Percentiles rank a stretch among this genome's conserved stretches.
phyloP scores from a whole-genome alignment of 2,329 filamentous ascomycete species.

The Sporothrix phasma region DNA sequence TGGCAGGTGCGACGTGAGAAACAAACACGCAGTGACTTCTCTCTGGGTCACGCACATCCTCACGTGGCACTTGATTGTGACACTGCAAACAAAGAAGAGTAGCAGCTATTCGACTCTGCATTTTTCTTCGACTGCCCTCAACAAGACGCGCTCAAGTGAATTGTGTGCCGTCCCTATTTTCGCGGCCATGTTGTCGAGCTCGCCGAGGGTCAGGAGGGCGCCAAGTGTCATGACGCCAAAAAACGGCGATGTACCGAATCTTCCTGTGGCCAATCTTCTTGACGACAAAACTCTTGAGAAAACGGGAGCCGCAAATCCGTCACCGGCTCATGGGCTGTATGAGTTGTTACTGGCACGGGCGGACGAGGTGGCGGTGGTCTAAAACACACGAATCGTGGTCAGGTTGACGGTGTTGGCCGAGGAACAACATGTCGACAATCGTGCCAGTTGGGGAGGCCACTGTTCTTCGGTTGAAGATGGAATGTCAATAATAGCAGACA shows the following conservation, averaged over 20 bases:
- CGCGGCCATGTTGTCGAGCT: conserved; percentile 32
- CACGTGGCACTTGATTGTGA: not conserved
- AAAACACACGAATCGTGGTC: conserved; percentile 27
- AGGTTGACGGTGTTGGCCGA: conserved; percentile 28
- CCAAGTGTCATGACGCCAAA: conserved; percentile 36
- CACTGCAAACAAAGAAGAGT: not conserved
- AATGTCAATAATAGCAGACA: too few species aligned
- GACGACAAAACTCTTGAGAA: conserved; percentile 31
- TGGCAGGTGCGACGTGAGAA: not conserved
- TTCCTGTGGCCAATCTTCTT: conserved; percentile 35
- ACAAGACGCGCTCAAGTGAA: not conserved
- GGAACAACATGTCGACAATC: conserved; percentile 14
- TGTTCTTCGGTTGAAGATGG: too few species aligned
- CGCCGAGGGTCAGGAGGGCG: conserved; percentile 32
- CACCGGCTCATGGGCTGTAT: conserved; percentile 36
- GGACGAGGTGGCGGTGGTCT: conserved; percentile 2
- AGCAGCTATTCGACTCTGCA: not conserved
- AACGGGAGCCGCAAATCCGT: conserved; percentile 32
- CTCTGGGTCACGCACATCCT: not conserved
- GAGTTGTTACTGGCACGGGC: conserved; percentile 18
- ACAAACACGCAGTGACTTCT: not conserved
- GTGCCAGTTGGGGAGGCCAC: too few species aligned
- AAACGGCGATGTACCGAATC: conserved; percentile 33
- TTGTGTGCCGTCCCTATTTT: conserved; percentile 28
- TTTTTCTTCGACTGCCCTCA: not conserved